phyloP scores from a whole-genome alignment of 1,139 yeast species.

The Saccharomyces hybrid region DNA sequence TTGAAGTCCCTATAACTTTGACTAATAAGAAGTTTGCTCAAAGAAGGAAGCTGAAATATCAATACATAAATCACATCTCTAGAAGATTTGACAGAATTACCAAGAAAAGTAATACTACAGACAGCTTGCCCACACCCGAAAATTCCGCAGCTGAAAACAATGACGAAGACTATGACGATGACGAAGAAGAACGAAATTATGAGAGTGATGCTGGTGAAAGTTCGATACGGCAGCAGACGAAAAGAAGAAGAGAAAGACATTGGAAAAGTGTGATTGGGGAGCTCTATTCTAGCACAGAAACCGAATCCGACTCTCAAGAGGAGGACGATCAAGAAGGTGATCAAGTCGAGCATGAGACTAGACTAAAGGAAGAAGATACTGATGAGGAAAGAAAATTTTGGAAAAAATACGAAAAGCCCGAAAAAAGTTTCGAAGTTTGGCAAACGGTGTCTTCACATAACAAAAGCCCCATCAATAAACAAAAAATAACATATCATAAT shows the following conservation, averaged over 20 bases:
- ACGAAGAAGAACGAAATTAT: slow-evolving; percentile 3
- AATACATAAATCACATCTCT: slow-evolving; percentile 21
- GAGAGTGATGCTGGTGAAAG: not conserved
- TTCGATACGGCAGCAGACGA: not conserved
- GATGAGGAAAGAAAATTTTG: slow-evolving; percentile 23
- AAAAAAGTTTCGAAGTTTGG: slow-evolving; percentile 30
- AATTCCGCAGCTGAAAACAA: slow-evolving; percentile 20
- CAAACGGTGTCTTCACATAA: slow-evolving; percentile 1
- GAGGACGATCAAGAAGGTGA: slow-evolving; percentile 5
- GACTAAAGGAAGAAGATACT: slow-evolving; percentile 1
- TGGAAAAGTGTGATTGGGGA: slow-evolving; percentile 8
- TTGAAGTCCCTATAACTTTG: slow-evolving; percentile 23
- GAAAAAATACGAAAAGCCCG: slow-evolving; percentile 24
- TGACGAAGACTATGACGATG: slow-evolving; percentile 9
- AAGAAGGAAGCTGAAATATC: slow-evolving; percentile 26
- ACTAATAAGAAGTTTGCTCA: slow-evolving; percentile 13
- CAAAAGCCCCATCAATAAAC: slow-evolving; percentile 15
- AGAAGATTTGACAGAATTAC: slow-evolving; percentile 13
- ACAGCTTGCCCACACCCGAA: slow-evolving; percentile 25
- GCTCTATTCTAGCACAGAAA: not conserved
- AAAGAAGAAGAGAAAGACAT: slow-evolving; percentile 5
- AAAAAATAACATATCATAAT: slow-evolving; percentile 15
- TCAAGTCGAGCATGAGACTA: slow-evolving; percentile 1
- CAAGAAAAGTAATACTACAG: slow-evolving; percentile 4
- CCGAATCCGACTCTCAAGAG: slow-evolving; percentile 4